Evolutionary conservation across 2,329 filamentous ascomycete genomes (phyloP).

Genomic region (Colletotrichum liaoningense): DNA sequence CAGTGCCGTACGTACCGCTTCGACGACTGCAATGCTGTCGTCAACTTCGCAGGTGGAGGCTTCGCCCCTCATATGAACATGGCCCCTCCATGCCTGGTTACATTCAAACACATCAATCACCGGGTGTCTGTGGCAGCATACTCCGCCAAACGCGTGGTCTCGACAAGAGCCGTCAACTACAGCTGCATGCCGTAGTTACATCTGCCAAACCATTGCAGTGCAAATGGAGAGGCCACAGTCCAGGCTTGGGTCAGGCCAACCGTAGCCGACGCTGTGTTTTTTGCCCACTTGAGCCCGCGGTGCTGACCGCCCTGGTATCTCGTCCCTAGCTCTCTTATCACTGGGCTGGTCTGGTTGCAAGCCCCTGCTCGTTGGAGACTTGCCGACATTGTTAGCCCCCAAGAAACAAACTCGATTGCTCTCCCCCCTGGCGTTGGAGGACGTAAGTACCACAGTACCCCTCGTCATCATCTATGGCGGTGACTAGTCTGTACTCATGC

Average conservation of each 20-base stretch:
- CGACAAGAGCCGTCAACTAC: slow-evolving; percentile 12
- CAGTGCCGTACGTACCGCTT: neutral
- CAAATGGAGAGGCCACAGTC: neutral
- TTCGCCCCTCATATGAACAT: slow-evolving; percentile 4
- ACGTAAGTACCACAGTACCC: neutral
- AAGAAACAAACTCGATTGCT: neutral
- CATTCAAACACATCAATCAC: slow-evolving; percentile 16
- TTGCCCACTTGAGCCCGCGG: neutral
- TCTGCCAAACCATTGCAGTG: slow-evolving; percentile 1
- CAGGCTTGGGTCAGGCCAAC: neutral
- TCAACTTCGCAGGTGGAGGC: slow-evolving; percentile 11
- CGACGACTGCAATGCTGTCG: slow-evolving; percentile 3
- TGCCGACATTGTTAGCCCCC: neutral
- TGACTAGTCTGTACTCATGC: neutral
- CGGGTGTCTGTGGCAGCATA: neutral
- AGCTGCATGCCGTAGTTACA: slow-evolving; percentile 22
- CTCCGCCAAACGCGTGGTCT: slow-evolving; percentile 2
- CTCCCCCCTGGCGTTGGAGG: neutral
- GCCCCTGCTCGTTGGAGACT: slow-evolving; percentile 12
- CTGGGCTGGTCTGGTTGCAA: slow-evolving; percentile 7
- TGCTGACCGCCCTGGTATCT: neutral
- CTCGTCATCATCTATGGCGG: slow-evolving; percentile 3
- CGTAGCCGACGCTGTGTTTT: neutral
- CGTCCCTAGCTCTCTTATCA: slow-evolving; percentile 1
- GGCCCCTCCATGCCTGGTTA: slow-evolving; percentile 14